A percentile compares a stretch with the other conserved stretches of the same genome.
Conservation (phyloP, 1,139 yeast species). For the Yamadazyma diddensiae region DNA sequence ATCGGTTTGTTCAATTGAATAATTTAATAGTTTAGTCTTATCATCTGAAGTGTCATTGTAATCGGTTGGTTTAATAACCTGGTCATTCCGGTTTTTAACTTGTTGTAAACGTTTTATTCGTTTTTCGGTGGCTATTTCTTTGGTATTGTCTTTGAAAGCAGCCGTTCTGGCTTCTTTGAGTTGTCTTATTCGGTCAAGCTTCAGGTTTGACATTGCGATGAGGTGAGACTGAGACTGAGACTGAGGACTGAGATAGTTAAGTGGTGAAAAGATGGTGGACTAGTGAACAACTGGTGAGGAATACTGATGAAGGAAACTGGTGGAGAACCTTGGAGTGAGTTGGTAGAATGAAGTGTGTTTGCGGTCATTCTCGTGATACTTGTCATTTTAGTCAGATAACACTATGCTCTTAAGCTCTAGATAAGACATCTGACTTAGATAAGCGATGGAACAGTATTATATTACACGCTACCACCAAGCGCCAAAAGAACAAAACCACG, state of each 20-base stretch:
- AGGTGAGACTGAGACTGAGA: not conserved
- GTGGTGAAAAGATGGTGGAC: no score
- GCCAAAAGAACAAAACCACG: no score
- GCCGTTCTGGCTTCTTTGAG: constrained; percentile 9
- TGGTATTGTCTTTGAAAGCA: constrained; percentile 12
- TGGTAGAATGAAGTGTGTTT: no score
- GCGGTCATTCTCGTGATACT: no score
- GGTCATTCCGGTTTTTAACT: constrained; percentile 4
- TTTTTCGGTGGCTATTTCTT: constrained; percentile 7
- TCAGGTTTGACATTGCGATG: constrained; percentile 4
- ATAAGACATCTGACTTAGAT: no score
- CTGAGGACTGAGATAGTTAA: not conserved
- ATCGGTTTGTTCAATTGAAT: constrained; percentile 67
- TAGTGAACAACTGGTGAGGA: no score
- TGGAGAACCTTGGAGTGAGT: no score
- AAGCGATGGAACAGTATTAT: no score
- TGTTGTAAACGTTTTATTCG: constrained; percentile 6
- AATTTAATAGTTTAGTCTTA: constrained; percentile 37
- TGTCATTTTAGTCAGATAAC: no score
- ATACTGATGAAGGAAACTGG: no score
- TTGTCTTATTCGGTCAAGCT: constrained; percentile 7
- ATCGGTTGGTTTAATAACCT: constrained; percentile 1
- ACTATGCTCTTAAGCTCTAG: no score
- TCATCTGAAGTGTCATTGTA: constrained; percentile 2
- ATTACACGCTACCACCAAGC: no score